phyloP scores from a whole-genome alignment of 2,329 filamentous ascomycete genomes.

The Botryosphaeria agaves region DNA sequence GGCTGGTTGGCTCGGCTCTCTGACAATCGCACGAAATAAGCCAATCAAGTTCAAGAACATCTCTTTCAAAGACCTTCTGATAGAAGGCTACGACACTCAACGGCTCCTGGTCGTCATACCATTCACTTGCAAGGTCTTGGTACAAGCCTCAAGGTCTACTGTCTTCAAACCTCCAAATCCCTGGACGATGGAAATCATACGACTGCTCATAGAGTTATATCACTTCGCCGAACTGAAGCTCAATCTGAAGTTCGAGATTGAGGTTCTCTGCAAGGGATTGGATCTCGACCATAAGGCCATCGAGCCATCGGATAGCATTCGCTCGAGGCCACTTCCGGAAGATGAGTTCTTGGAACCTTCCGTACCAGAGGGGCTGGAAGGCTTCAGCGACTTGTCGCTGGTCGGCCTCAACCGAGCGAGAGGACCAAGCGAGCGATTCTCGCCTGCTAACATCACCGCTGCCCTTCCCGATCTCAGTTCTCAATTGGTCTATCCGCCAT shows the following conservation, averaged over 20 bases:
- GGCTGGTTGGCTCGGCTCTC: constrained; percentile 78
- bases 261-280: constrained; percentile 86
- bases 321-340: constrained; percentile 53
- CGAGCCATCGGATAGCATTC: constrained; percentile 71
- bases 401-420: constrained; percentile 50
- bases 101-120: constrained; percentile 84
- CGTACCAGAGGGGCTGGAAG: constrained; percentile 53
- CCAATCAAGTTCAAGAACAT: constrained; percentile 95
- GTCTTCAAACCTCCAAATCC: constrained; percentile 92
- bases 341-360: constrained; percentile 34
- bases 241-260: constrained; percentile 96
- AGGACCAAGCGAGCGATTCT: constrained; percentile 54
- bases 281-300: constrained; percentile 85
- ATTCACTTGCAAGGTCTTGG: constrained; percentile 90
- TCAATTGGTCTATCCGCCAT: constrained; percentile 60
- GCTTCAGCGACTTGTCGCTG: constrained; percentile 67
- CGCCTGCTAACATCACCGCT: constrained; percentile 59
- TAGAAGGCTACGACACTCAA: constrained; percentile 87
- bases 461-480: constrained; percentile 71
- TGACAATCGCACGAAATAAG: constrained; percentile 85
- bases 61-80: constrained; percentile 86
- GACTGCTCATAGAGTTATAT: constrained; percentile 82
- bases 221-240: constrained; percentile 85
- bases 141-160: constrained; percentile 67
- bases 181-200: constrained; percentile 93